Percentiles rank a stretch among this genome's conserved stretches.
phyloP scores from a whole-genome alignment of 2,329 filamentous ascomycete species.

The Xylaria sp. region DNA sequence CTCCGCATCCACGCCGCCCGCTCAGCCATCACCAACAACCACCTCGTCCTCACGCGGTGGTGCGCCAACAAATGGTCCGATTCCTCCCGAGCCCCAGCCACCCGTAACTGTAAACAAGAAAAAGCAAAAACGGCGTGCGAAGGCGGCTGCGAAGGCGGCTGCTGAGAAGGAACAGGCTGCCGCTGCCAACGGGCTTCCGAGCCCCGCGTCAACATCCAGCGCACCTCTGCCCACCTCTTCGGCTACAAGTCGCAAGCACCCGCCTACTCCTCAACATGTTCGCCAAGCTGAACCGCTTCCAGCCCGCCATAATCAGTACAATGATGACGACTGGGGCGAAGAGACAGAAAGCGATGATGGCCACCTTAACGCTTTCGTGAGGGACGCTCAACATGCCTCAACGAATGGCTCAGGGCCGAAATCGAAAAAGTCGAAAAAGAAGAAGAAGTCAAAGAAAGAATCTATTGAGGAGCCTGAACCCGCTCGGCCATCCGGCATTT shows the following conservation, averaged over 20 bases:
- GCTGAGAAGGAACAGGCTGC: constrained; percentile 59
- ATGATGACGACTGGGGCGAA: constrained; percentile 62
- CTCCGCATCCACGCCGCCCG: constrained; percentile 61
- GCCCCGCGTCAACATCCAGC: constrained; percentile 50
- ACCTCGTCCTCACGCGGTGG: constrained; percentile 54
- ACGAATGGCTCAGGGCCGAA: constrained; percentile 55
- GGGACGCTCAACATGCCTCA: constrained; percentile 55
- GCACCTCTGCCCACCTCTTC: constrained; percentile 39
- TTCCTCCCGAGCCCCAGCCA: constrained; percentile 44
- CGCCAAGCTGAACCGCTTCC: constrained; percentile 26
- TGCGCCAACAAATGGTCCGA: constrained; percentile 47
- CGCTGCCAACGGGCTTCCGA: constrained; percentile 56
- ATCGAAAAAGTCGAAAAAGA: constrained; percentile 73
- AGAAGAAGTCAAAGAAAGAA: constrained; percentile 68
- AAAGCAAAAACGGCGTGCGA: constrained; percentile 93
- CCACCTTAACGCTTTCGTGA: constrained; percentile 55
- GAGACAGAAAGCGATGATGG: constrained; percentile 69
- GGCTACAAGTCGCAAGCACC: constrained; percentile 37
- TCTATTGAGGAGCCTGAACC: constrained; percentile 40
- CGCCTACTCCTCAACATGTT: constrained; percentile 33
- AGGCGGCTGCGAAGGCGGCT: constrained; percentile 78
- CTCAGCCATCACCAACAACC: constrained; percentile 64
- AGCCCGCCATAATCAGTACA: constrained; percentile 51
- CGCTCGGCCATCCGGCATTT: constrained; percentile 57
- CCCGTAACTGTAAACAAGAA: constrained; percentile 80